Evolutionary conservation across 208 protist genomes (phyloP).

Genomic region (Acanthamoeba sp.): DNA sequence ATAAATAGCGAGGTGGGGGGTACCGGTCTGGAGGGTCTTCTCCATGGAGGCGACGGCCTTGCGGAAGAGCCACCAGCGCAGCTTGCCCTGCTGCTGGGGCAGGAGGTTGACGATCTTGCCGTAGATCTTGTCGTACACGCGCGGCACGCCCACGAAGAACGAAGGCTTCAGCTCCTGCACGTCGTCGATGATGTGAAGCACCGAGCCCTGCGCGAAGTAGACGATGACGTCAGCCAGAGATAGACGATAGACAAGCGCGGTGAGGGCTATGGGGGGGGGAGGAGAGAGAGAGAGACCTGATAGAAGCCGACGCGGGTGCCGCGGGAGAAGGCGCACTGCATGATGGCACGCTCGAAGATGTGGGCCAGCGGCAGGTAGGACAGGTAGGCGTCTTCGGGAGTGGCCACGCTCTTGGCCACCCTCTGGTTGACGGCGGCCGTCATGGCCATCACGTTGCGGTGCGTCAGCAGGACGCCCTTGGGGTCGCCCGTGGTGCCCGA

Average conservation of each 20-base stretch:
- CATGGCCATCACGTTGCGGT: slow-evolving; percentile 82
- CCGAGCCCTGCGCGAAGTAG: slow-evolving; percentile 21
- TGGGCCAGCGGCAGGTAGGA: slow-evolving; percentile 92
- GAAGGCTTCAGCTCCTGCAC: slow-evolving; percentile 56
- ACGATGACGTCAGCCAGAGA: too few species aligned
- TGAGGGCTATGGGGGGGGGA: background rate
- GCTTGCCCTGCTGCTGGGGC: slow-evolving; percentile 53
- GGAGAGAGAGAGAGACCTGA: background rate
- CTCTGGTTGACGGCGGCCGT: slow-evolving; percentile 73
- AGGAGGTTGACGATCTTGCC: slow-evolving; percentile 60
- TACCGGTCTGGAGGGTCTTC: slow-evolving; percentile 11
- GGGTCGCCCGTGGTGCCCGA: slow-evolving; percentile 88
- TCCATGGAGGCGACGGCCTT: slow-evolving; percentile 50
- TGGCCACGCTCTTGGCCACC: background rate
- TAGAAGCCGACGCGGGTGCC: slow-evolving; percentile 52
- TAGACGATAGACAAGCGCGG: too few species aligned
- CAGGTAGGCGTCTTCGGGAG: slow-evolving; percentile 84
- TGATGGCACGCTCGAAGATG: slow-evolving; percentile 88
- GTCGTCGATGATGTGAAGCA: slow-evolving; percentile 46
- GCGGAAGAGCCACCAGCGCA: slow-evolving; percentile 60
- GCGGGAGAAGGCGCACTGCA: slow-evolving; percentile 53
- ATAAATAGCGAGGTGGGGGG: background rate
- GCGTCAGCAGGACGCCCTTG: slow-evolving; percentile 86
- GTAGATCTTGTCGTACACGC: slow-evolving; percentile 64
- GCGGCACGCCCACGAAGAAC: slow-evolving; percentile 49